A percentile compares a stretch with the other conserved stretches of the same genome.
These are phyloP conservation scores for Epicoccum nigrum DNA, from an alignment of 2,329 filamentous ascomycete species.

Conservation along the genomic window DNA sequence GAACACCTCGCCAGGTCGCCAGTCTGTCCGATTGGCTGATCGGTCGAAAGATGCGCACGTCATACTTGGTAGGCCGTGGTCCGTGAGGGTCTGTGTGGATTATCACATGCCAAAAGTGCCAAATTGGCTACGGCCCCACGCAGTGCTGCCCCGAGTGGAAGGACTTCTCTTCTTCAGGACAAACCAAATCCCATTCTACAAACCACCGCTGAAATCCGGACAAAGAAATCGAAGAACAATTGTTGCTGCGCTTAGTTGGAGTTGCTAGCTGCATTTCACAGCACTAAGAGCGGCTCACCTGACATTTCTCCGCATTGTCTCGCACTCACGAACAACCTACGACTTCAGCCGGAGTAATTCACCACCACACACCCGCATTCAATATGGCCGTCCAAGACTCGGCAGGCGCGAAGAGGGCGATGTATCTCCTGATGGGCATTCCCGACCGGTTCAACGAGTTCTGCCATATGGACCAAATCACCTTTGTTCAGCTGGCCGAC, in stretches of 20 bases:
- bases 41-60: conserved; percentile 16
- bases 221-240: neutral
- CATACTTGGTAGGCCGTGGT: no score
- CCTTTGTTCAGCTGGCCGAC: conserved; percentile 47
- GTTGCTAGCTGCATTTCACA: conserved; percentile 14
- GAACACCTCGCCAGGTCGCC: no score
- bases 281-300: conserved; percentile 18
- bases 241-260: conserved; percentile 2
- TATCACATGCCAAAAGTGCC: conserved; percentile 19
- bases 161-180: neutral
- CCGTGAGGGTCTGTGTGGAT: conserved; percentile 11
- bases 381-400: conserved; percentile 31
- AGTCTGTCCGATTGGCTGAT: conserved; percentile 19
- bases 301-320: conserved; percentile 17
- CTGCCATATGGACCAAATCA: conserved; percentile 47
- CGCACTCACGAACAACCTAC: neutral
- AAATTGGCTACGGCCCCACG: conserved; percentile 22
- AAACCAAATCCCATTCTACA: neutral
- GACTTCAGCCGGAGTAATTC: neutral
- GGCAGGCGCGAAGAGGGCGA: conserved; percentile 39
- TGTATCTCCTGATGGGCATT: conserved; percentile 42
- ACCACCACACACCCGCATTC: conserved; percentile 7
- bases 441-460: conserved; percentile 47
- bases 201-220: neutral
- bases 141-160: no score